These are phyloP conservation scores for Herpotrichia juniperi DNA, from an alignment of 2,329 filamentous ascomycete genomes.

Conservation along the genomic window DNA sequence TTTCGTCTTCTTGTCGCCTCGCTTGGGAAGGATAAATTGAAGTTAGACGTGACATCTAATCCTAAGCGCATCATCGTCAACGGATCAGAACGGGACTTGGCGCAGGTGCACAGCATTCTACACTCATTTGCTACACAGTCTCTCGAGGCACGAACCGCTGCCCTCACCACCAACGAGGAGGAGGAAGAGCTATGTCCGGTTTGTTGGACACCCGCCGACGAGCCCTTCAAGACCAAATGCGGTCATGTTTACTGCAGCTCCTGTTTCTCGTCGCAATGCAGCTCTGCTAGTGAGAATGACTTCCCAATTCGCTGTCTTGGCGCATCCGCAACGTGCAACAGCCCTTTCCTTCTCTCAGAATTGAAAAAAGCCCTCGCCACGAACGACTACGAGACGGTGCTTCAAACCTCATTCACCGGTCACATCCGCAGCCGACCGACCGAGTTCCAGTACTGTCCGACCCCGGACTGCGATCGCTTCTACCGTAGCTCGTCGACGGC, in stretches of 20 bases:
- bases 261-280: constrained; percentile 19
- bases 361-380: constrained; percentile 6
- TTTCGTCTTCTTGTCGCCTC: constrained; percentile 16
- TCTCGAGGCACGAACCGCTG: constrained; percentile 3
- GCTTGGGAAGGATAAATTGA: constrained; percentile 22
- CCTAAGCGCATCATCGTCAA: constrained; percentile 22
- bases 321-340: constrained; percentile 3
- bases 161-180: constrained; percentile 8
- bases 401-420: constrained; percentile 19
- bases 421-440: constrained; percentile 16
- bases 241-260: constrained; percentile 20
- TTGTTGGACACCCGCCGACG: constrained; percentile 15
- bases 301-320: constrained; percentile 14
- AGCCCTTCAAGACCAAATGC: constrained; percentile 14
- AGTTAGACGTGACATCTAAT: constrained; percentile 18
- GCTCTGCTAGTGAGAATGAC: constrained; percentile 8
- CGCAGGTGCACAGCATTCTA: constrained; percentile 13
- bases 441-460: constrained; percentile 22
- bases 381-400: constrained; percentile 9
- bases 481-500: constrained; percentile 12
- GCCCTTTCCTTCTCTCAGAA: constrained; percentile 4
- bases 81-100: constrained; percentile 12
- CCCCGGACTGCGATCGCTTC: constrained; percentile 23
- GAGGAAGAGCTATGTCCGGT: constrained; percentile 13
- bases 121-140: background rate